A percentile compares a stretch with the other conserved stretches of the same genome.
Conservation (phyloP, 2,329 filamentous ascomycete species). For the Thelonectria blattea region DNA sequence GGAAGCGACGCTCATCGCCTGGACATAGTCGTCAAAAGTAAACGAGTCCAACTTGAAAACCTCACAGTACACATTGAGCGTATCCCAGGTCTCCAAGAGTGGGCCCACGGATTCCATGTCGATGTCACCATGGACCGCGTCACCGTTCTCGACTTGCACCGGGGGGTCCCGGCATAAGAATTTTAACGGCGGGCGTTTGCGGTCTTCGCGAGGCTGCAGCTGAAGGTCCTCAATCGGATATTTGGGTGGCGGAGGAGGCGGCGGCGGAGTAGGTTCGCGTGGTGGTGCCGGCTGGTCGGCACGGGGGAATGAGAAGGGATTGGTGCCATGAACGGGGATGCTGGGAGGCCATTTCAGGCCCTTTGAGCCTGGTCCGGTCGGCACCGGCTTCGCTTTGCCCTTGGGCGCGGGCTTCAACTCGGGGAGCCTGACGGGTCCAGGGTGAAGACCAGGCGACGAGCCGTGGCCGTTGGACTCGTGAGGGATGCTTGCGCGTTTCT, state of each 20-base stretch:
- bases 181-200: conserved; percentile 75
- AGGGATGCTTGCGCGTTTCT: conserved; percentile 62
- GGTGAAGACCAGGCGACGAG: conserved; percentile 40
- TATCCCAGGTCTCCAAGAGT: conserved; percentile 93
- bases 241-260: conserved; percentile 78
- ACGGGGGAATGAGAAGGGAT: conserved; percentile 54
- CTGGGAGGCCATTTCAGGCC: conserved; percentile 49
- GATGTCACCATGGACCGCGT: conserved; percentile 55
- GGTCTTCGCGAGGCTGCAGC: conserved; percentile 70
- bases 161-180: conserved; percentile 75
- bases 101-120: conserved; percentile 85
- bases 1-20: conserved; percentile 81
- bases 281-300: conserved; percentile 48
- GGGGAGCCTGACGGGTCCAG: conserved; percentile 65
- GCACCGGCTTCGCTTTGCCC: conserved; percentile 63
- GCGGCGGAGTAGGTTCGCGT: conserved; percentile 55
- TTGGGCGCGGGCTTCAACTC: conserved; percentile 78
- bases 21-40: conserved; percentile 94
- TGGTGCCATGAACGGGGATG: conserved; percentile 46
- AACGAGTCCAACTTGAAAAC: conserved; percentile 95
- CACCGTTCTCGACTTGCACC: conserved; percentile 51
- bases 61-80: conserved; percentile 96
- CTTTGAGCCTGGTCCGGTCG: conserved; percentile 46
- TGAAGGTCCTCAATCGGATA: conserved; percentile 96
- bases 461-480: conserved; percentile 52